Evolutionary conservation across 768 basidiomycete genomes (phyloP), one percentile per base, ranked within the genome.

Genomic region (Leccinum subgranulosum): DNA sequence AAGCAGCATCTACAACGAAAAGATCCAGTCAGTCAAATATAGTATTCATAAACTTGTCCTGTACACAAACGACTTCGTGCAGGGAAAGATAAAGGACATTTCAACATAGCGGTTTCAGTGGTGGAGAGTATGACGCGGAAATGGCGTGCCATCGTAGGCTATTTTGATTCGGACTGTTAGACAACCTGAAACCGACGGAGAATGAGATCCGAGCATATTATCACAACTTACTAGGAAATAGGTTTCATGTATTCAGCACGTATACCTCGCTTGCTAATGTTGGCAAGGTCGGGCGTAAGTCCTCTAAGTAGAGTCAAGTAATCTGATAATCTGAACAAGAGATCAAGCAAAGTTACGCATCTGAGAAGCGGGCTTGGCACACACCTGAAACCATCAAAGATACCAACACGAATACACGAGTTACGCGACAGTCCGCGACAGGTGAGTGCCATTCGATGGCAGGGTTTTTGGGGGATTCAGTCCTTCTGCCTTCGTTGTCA

Each of bases 251-350:
- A 88, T 71, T 94, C 90, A 2, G 92, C 90, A 39, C 86, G 78
- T 8, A 94, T 67, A 6, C 93, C 91, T 68, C 84, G 77, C 74
- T 86, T 84, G 69, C 88, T 86, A 57, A 92, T 85, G 58, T 82
- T 80, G 46, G 88, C 75, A 15, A 94, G 74, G 69, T 94, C 84
- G 0, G 92, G 90, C 0, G 92, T 92, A 33, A 92, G 69, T 1
- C 87, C 89, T 58, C 88, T 79, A 67, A 90, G 86, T 12, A n/a
- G n/a, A n/a, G n/a, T n/a, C n/a, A 94, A 77, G 66, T 93, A 93
- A 71, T 92, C 90, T 28, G 90, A 84, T 25, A 25, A 25, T 57
- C 88, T 79, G 46, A 51, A 45, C n/a, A 41, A 17, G 28, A 43
- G 15, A 29, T 68, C 49, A 51, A 27, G 33, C 15, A 6, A 3